Percentiles rank a stretch among this genome's conserved stretches.
These are phyloP conservation scores for Senecio squalidus DNA, from an alignment of 140 eudicot species.

Conservation along the genomic window DNA sequence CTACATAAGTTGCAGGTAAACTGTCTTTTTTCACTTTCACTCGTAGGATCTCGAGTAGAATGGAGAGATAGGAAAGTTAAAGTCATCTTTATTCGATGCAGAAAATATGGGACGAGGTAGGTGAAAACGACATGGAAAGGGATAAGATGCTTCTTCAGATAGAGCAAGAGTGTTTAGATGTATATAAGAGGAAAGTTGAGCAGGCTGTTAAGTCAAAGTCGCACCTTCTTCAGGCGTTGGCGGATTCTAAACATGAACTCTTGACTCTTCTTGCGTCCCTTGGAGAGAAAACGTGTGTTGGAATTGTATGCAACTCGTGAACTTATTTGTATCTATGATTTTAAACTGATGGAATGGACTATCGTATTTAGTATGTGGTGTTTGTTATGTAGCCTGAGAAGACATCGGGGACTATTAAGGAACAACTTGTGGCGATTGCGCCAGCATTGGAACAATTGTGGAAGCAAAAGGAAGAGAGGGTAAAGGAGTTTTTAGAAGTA, in stretches of 20 bases:
- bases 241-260: conserved; percentile 79
- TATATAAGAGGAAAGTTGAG: conserved; percentile 90
- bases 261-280: conserved; percentile 73
- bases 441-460: conserved; percentile 72
- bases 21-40: not conserved
- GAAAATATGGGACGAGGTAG: conserved; percentile 99
- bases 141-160: conserved; percentile 96
- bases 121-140: conserved; percentile 86
- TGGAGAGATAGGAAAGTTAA: not conserved
- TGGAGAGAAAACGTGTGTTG: conserved; percentile 76
- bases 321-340: conserved; percentile 1
- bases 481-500: conserved; percentile 62
- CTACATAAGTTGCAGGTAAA: conserved; percentile 84
- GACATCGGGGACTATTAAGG: conserved; percentile 86
- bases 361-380: not conserved
- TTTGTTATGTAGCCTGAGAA: conserved; percentile 63
- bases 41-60: not conserved
- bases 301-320: conserved; percentile 43
- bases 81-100: conserved; percentile 37
- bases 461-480: conserved; percentile 80
- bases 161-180: conserved; percentile 94
- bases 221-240: conserved; percentile 75
- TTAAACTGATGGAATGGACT: not conserved
- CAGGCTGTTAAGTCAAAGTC: conserved; percentile 81
- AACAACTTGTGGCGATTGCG: conserved; percentile 83